phyloP scores from a whole-genome alignment of 2,329 filamentous ascomycete species.

The Epichloe coenophiala region DNA sequence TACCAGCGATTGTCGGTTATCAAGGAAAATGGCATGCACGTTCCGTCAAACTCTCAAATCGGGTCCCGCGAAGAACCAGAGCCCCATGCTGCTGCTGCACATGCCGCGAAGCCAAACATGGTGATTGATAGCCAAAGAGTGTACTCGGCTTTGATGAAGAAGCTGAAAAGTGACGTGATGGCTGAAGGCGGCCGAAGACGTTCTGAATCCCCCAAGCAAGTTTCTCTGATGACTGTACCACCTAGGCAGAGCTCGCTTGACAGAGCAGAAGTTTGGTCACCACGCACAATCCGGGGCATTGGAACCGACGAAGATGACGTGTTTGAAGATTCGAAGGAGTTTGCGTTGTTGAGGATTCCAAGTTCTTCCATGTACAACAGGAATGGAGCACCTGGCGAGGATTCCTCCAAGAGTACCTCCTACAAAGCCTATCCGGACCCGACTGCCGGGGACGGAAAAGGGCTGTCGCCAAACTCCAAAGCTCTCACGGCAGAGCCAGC shows the following conservation, averaged over 20 bases:
- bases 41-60: conserved; percentile 24
- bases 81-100: neutral
- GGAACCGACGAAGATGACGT: conserved; percentile 20
- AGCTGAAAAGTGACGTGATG: conserved; percentile 28
- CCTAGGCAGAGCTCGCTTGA: conserved; percentile 8
- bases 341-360: neutral
- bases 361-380: neutral
- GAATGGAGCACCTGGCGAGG: neutral
- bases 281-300: conserved; percentile 21
- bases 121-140: conserved; percentile 42
- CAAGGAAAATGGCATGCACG: conserved; percentile 35
- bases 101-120: conserved; percentile 9
- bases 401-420: neutral
- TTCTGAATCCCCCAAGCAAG: neutral
- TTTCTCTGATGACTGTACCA: conserved; percentile 3
- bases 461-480: conserved; percentile 4
- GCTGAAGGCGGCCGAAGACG: conserved; percentile 4
- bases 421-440: conserved; percentile 7
- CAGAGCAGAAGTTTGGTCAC: conserved; percentile 9
- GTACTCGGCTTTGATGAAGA: conserved; percentile 51
- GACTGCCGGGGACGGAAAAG: conserved; percentile 5
- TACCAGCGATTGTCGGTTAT: conserved; percentile 50
- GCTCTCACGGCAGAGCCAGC: neutral
- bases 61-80: neutral
- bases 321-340: conserved; percentile 10